phyloP scores from a whole-genome alignment of 2,329 filamentous ascomycete genomes.

The Pseudogymnoascus sp. region DNA sequence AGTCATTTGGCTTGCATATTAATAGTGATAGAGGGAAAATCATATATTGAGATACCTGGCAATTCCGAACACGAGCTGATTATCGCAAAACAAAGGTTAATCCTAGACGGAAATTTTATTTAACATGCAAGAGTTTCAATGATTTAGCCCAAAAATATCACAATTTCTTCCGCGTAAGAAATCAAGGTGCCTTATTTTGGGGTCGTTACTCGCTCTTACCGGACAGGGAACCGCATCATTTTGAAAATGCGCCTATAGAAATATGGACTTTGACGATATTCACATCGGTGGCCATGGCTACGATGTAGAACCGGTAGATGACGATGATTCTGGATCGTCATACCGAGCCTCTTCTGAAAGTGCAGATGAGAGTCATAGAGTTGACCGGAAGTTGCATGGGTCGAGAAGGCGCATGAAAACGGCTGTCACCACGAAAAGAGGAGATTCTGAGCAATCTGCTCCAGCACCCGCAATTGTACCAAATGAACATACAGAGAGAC shows the following conservation, averaged over 20 bases:
- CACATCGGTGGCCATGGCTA: background rate
- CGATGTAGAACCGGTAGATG: background rate
- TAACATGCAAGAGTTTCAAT: background rate
- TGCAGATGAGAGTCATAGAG: background rate
- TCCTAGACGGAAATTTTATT: background rate
- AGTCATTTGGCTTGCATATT: background rate
- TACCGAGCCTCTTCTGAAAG: background rate
- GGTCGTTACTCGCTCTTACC: background rate
- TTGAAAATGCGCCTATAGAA: slow-evolving; percentile 9
- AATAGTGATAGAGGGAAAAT: background rate
- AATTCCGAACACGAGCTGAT: background rate
- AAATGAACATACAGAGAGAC: background rate
- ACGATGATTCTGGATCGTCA: background rate
- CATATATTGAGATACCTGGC: background rate
- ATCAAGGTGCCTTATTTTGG: background rate
- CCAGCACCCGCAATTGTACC: background rate
- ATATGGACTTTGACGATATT: slow-evolving; percentile 9
- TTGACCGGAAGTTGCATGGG: background rate
- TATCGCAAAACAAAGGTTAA: background rate
- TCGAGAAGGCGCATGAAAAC: background rate
- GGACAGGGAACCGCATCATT: slow-evolving; percentile 1
- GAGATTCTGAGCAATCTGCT: background rate
- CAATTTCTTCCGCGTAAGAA: background rate
- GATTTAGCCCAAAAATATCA: background rate
- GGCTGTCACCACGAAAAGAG: background rate